phyloP scores from a whole-genome alignment of 805 yeast genomes.

The Pichia pseudocactophila region DNA sequence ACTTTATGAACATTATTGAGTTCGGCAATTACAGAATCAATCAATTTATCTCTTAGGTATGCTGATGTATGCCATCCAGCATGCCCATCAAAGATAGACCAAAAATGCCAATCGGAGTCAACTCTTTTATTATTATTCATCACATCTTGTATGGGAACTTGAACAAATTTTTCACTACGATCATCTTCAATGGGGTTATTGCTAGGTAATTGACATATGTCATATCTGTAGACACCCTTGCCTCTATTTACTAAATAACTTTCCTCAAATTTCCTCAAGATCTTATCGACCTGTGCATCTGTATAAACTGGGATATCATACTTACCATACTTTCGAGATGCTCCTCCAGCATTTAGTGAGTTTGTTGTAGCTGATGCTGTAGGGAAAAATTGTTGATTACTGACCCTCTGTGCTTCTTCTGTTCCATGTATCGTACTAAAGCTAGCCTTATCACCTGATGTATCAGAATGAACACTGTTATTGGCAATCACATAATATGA shows the following conservation, averaged over 20 bases:
- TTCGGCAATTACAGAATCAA: constrained; percentile 69
- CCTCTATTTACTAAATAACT: constrained; percentile 74
- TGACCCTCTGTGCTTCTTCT: not conserved
- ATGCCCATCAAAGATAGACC: constrained; percentile 96
- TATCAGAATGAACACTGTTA: constrained; percentile 24
- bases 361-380: constrained; percentile 30
- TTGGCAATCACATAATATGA: constrained; percentile 26
- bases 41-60: constrained; percentile 71
- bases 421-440: constrained; percentile 1
- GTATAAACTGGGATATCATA: constrained; percentile 48
- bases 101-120: constrained; percentile 79
- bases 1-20: constrained; percentile 58
- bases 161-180: constrained; percentile 72
- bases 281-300: constrained; percentile 63
- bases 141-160: constrained; percentile 58
- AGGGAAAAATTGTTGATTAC: constrained; percentile 25
- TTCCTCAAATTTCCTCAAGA: constrained; percentile 68
- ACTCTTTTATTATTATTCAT: constrained; percentile 39
- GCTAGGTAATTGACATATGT: constrained; percentile 80
- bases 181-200: constrained; percentile 95
- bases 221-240: constrained; percentile 82
- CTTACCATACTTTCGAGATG: constrained; percentile 33
- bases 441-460: constrained; percentile 12
- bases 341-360: constrained; percentile 35
- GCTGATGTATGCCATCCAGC: constrained; percentile 92